These are phyloP conservation scores for Erysimum cheiri DNA, from an alignment of 441 rosid species.

Conservation along the genomic window DNA sequence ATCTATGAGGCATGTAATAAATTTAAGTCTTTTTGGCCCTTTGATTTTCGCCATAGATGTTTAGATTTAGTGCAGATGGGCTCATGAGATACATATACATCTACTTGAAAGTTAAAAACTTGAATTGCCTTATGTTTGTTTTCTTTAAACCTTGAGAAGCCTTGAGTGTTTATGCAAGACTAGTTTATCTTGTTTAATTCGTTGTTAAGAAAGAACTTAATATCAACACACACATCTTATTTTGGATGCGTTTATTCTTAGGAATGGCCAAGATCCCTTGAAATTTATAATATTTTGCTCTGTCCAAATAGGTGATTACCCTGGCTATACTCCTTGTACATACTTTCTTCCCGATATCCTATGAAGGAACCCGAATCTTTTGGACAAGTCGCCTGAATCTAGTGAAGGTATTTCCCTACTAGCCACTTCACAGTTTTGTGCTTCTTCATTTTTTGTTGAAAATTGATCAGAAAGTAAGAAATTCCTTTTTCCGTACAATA, in stretches of 20 bases:
- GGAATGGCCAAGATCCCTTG: constrained; percentile 13
- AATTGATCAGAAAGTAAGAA: neutral
- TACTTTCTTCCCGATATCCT: constrained; percentile 75
- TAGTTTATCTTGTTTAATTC: constrained; percentile 4
- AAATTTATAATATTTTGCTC: neutral
- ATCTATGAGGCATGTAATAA: constrained; percentile 67
- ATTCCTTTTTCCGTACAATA: neutral
- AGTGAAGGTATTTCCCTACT: constrained; percentile 61
- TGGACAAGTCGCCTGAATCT: constrained; percentile 65
- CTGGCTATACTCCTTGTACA: constrained; percentile 62
- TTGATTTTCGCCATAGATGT: neutral
- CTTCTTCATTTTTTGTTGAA: constrained; percentile 1
- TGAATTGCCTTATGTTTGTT: neutral
- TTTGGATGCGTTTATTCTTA: constrained; percentile 1
- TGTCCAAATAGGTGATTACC: constrained; percentile 58
- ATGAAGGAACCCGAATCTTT: constrained; percentile 77
- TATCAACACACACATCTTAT: neutral
- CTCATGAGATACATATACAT: constrained; percentile 4
- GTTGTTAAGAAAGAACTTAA: constrained; percentile 11
- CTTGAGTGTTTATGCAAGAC: neutral
- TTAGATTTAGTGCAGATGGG: constrained; percentile 7
- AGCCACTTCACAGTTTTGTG: constrained; percentile 26
- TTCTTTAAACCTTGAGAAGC: neutral
- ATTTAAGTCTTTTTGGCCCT: constrained; percentile 7
- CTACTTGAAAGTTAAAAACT: constrained; percentile 1